Conservation (phyloP, 352 stramenopile species). For the Globisporangium spiculum region DNA sequence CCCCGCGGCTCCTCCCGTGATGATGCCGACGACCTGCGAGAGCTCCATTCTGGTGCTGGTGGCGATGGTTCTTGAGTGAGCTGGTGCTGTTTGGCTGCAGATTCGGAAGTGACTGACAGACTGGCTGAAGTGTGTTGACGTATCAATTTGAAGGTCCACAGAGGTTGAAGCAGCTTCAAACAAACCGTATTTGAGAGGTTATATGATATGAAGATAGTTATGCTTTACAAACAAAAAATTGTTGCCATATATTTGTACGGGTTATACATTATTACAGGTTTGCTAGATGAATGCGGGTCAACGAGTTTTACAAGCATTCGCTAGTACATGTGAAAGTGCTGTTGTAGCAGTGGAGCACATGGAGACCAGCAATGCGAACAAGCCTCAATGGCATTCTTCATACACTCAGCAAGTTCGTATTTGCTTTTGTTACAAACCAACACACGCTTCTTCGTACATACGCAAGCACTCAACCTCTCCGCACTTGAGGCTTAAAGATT, state of each 20-base stretch:
- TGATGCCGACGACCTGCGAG: slow-evolving; percentile 53
- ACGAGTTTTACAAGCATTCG: too few species aligned
- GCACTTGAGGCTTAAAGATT: slow-evolving; percentile 27
- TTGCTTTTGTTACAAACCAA: not conserved
- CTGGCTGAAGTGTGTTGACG: not conserved
- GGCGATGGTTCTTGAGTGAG: not conserved
- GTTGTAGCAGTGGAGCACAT: not conserved
- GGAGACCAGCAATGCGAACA: not conserved
- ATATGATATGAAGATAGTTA: not conserved
- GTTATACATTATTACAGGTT: not conserved
- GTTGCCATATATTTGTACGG: not conserved
- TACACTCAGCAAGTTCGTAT: slow-evolving; percentile 1
- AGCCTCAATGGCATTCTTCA: not conserved
- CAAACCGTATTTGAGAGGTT: not conserved
- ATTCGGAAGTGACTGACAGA: not conserved
- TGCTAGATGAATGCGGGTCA: not conserved
- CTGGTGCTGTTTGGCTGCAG: not conserved
- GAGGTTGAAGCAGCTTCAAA: not conserved
- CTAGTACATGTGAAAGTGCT: too few species aligned
- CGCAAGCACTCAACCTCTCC: not conserved
- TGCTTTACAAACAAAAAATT: not conserved
- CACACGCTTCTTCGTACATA: not conserved
- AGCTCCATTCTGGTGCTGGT: slow-evolving; percentile 44
- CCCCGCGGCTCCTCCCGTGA: slow-evolving; percentile 64
- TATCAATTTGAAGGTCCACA: not conserved